These are phyloP conservation scores for Gossypium davidsonii DNA, from an alignment of 441 rosid species.

Conservation along the genomic window DNA sequence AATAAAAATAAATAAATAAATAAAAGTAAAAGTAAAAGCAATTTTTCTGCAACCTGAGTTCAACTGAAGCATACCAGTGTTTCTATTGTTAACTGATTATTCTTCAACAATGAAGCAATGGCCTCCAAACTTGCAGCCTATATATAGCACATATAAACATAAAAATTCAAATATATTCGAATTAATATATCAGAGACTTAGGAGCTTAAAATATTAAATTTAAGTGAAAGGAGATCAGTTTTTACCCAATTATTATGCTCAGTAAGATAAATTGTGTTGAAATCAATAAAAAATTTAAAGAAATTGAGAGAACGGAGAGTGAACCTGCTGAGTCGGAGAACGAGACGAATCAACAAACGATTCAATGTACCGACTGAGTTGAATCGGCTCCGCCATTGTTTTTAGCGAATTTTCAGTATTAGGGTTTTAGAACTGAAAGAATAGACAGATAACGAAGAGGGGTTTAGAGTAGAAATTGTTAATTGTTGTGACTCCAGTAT, in stretches of 20 bases:
- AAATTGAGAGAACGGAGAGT: not conserved
- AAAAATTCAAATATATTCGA: not conserved
- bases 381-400: conserved; percentile 43
- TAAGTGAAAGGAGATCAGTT: not conserved
- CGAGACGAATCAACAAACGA: conserved; percentile 56
- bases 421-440: not conserved
- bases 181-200: not conserved
- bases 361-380: conserved; percentile 56
- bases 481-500: no score
- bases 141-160: conserved; percentile 13
- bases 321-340: conserved; percentile 60
- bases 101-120: conserved; percentile 56
- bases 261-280: not conserved
- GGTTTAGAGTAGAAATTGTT: conserved; percentile 8
- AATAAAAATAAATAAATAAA: not conserved
- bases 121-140: conserved; percentile 64
- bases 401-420: not conserved
- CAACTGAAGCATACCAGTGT: conserved; percentile 41
- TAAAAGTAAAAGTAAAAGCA: not conserved
- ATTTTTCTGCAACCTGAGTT: not conserved
- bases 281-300: not conserved
- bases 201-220: not conserved
- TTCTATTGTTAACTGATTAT: conserved; percentile 38
- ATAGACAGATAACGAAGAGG: not conserved
- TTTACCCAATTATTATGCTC: not conserved